Base-by-base conservation (phyloP, 768 basidiomycete species). In the Rhodotorula toruloides region DNA sequence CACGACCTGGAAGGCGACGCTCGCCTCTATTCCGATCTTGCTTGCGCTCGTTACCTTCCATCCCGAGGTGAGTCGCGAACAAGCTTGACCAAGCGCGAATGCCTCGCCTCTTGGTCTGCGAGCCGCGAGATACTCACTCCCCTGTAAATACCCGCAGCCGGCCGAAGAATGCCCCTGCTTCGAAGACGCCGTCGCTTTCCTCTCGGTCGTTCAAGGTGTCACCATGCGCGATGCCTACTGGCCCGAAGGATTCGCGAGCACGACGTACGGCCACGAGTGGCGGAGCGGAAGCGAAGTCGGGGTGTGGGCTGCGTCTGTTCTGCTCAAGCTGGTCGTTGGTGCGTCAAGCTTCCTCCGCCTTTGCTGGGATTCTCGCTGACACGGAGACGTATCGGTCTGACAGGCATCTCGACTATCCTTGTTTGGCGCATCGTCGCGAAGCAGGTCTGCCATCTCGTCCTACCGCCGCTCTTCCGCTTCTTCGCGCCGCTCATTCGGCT, bases 131-230 rank as follows among this genome's bases (percentile, higher is more conserved):
- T n/a, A n/a, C n/a, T n/a, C n/a, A n/a, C n/a, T n/a, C n/a, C n/a
- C n/a, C n/a, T n/a, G n/a, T n/a, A 79, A 91, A 21, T 79, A 93
- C 74, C 91, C 93, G 0, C 88, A 93, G 71, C 94, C 94, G 0
- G 89, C 94, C 14, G 93, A 98, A 63, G 91, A 94, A 73, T 97
- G 94, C 72, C 94, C 94, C 4, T 97, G 94, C 78, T 99, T 96
- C 77, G 94, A 96, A 75, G 94, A 98, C 74, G 90, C 93, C 6
- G 93, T 97, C 56, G 91, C 94, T 0, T 87, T 92, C 70, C 79
- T 88, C n/a, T 86, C 89, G 32, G 91, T 91, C 47, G 81, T 89
- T 25, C 80, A 88, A 42, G 94, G 94, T n/a, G 79, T 81, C 27
- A 79, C 84, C 31, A 75, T 91, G 0, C 85, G 84, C 0, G 80